Base-by-base conservation (phyloP, 2,329 filamentous ascomycete species). In the Colletotrichum karsti region DNA sequence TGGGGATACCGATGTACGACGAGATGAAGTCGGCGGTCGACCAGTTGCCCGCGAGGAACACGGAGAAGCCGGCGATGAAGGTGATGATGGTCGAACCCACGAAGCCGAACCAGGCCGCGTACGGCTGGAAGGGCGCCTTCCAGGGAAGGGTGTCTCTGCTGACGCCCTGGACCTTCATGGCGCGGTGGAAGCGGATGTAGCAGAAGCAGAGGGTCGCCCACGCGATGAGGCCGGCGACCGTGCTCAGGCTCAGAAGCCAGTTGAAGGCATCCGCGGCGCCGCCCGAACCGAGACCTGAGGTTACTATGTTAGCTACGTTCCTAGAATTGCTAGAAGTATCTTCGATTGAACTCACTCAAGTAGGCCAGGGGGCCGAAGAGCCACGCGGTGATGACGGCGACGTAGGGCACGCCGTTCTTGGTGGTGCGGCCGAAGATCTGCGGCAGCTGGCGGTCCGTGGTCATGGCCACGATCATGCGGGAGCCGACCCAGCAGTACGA, bases 1-100 rank as follows among this genome's bases (percentile, higher is more conserved):
- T 84, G 0, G 88, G 88, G 54, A 92, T 87, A 8, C 89, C 89
- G n/a, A 91, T 84, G 72, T 92, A 92, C 0, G 88, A 84, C 0
- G 89, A 90, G 26, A 91, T 79, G 73, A 92, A 92, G 54, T 77
- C 82, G 20, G 80, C 81, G 0, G 83, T 82, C 10, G 82, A 84
- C 84, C 87, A 92, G 18, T 87, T 81, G 4, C 81, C 80, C 0
- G 87, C 85, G 76, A 88, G 90, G 75, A 92, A 92, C 3, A 89
- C 87, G 39, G 85, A 84, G 74, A 92, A 92, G 1, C 90, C 90
- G 67, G 91, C 91, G 4, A 81, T 78, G 42, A 83, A 75, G 66
- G 85, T 79, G 33, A 86, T 78, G 13, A 84, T 55, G 41, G 82
- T 74, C 61, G 81, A 84, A 77, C 80, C 83, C 41, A 72, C 67